Conservation (phyloP, 179 eudicot species). For the Vitellaria paradoxa region DNA sequence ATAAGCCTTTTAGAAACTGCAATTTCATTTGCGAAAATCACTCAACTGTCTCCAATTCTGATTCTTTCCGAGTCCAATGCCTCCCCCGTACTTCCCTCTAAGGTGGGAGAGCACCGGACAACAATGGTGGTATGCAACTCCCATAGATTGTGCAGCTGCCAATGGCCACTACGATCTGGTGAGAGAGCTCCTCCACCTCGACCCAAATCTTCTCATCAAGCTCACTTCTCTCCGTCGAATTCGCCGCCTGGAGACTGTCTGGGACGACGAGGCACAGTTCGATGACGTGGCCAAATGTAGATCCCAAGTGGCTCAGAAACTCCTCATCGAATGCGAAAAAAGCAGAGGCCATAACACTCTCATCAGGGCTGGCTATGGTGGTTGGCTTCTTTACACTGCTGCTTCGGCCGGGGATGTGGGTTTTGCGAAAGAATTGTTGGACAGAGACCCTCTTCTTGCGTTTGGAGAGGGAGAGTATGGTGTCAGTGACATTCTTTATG, state of each 20-base stretch:
- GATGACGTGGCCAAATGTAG: conserved; percentile 46
- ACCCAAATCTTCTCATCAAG: conserved; percentile 66
- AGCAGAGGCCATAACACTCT: conserved; percentile 40
- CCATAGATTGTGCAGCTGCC: conserved; percentile 80
- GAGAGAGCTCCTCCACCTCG: conserved; percentile 51
- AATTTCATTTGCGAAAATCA: not conserved
- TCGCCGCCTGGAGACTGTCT: conserved; percentile 66
- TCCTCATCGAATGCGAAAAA: conserved; percentile 44
- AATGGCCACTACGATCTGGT: conserved; percentile 67
- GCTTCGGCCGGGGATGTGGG: conserved; percentile 63
- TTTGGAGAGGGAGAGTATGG: conserved; percentile 77
- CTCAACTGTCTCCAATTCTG: not conserved
- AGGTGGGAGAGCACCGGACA: conserved; percentile 83
- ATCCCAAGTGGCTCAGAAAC: conserved; percentile 50
- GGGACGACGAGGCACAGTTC: conserved; percentile 51
- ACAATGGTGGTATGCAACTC: conserved; percentile 87
- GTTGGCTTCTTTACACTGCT: conserved; percentile 82
- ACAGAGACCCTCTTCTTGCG: conserved; percentile 48
- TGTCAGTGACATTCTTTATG: conserved; percentile 63
- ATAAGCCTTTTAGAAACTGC: not conserved
- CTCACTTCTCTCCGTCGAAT: conserved; percentile 66
- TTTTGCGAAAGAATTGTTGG: conserved; percentile 54
- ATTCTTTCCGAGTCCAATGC: conserved; percentile 24
- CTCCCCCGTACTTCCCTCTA: conserved; percentile 39
- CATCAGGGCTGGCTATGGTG: conserved; percentile 68